Conservation (phyloP, 2,329 filamentous ascomycete genomes). For the Ceratocystis cubensis region DNA sequence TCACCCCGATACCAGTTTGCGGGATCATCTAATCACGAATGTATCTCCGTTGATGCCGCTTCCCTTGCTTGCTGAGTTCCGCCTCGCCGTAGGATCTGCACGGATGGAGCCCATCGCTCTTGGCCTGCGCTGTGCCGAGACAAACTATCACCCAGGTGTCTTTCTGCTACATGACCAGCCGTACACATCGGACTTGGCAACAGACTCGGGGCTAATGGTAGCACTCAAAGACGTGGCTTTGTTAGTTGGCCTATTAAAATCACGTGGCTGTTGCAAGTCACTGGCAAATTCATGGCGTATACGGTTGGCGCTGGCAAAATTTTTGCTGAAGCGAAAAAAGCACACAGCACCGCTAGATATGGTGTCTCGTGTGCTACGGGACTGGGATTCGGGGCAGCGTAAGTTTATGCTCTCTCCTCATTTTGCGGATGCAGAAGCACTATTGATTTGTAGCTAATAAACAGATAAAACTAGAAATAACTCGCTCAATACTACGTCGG, state of each 20-base stretch:
- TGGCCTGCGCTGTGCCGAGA: conserved; percentile 7
- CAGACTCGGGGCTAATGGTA: conserved; percentile 21
- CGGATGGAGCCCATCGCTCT: conserved; percentile 23
- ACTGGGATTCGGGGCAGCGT: conserved; percentile 12
- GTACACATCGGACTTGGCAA: conserved; percentile 21
- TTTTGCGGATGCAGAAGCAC: background rate
- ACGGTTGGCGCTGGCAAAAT: conserved; percentile 16
- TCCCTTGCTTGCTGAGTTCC: conserved; percentile 12
- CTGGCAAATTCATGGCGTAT: conserved; percentile 14
- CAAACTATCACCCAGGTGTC: conserved; percentile 33
- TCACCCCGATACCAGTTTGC: background rate
- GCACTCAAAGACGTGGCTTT: conserved; percentile 25
- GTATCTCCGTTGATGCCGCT: conserved; percentile 8
- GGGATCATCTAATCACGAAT: conserved; percentile 21
- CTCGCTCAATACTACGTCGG: conserved; percentile 9
- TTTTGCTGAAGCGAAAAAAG: conserved; percentile 1
- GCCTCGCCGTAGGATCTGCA: conserved; percentile 9
- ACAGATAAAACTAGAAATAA: background rate
- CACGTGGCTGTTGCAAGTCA: background rate
- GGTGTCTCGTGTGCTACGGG: conserved; percentile 8
- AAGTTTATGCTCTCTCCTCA: background rate
- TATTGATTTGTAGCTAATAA: background rate
- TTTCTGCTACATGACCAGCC: conserved; percentile 24
- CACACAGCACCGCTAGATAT: conserved; percentile 15
- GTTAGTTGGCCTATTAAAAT: conserved; percentile 15